Evolutionary conservation across 129 eudicot genomes (phyloP).

Genomic region (Flaveria linearis): DNA sequence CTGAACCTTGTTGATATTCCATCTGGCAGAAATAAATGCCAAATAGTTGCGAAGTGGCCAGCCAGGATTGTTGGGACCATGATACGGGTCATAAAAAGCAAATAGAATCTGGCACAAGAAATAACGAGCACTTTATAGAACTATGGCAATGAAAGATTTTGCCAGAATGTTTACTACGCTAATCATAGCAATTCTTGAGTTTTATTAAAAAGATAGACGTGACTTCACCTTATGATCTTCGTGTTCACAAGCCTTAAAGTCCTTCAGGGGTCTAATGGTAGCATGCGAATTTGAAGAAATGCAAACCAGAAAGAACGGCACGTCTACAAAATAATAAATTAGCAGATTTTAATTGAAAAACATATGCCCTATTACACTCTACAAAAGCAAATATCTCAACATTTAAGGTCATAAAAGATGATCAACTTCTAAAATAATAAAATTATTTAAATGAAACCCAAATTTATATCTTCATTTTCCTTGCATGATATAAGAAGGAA

Average conservation of each 20-base stretch:
- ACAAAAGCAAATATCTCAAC: slow-evolving; percentile 7
- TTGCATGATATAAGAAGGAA: not conserved
- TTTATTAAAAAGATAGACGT: not conserved
- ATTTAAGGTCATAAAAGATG: slow-evolving; percentile 1
- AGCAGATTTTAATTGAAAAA: not conserved
- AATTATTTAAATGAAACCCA: not conserved
- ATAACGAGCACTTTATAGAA: slow-evolving; percentile 5
- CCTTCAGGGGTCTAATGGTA: slow-evolving; percentile 62
- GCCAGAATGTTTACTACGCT: not conserved
- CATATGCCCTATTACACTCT: not conserved
- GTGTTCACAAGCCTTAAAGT: slow-evolving; percentile 62
- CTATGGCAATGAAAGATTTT: not conserved
- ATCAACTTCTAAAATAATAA: slow-evolving; percentile 5
- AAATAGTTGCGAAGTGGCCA: slow-evolving; percentile 96
- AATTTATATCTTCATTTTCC: not conserved
- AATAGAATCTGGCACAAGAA: slow-evolving; percentile 58
- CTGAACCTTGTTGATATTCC: slow-evolving; percentile 58
- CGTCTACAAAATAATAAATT: slow-evolving; percentile 50
- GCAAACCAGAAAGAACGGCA: slow-evolving; percentile 78
- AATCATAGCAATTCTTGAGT: not conserved
- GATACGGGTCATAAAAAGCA: slow-evolving; percentile 89
- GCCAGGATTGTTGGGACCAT: slow-evolving; percentile 81
- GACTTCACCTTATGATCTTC: slow-evolving; percentile 59
- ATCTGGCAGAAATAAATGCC: slow-evolving; percentile 56
- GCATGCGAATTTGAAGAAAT: slow-evolving; percentile 63